Percentiles rank a stretch among this genome's conserved stretches.
These are phyloP conservation scores for Berkeleyomyces rouxiae DNA, from an alignment of 2,329 filamentous ascomycete species.

Conservation along the genomic window DNA sequence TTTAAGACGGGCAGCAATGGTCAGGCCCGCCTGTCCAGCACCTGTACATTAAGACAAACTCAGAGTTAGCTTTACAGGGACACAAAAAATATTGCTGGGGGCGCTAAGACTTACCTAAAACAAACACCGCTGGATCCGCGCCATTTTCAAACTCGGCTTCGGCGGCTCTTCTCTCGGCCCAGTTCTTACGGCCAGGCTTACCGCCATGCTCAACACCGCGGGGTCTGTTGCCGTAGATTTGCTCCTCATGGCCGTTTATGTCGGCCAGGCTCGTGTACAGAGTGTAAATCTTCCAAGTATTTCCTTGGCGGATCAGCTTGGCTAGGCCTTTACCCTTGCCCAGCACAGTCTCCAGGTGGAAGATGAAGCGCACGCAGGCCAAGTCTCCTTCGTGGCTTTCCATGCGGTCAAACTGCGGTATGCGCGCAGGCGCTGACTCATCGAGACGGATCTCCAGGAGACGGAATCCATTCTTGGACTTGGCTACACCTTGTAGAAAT, in stretches of 20 bases:
- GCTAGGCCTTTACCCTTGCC: constrained; percentile 41
- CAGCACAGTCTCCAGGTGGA: constrained; percentile 34
- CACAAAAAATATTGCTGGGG: not conserved
- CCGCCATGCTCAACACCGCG: constrained; percentile 40
- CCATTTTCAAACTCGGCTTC: constrained; percentile 31
- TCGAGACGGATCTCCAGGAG: constrained; percentile 31
- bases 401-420: constrained; percentile 29
- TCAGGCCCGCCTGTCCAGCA: constrained; percentile 44
- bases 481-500: constrained; percentile 22
- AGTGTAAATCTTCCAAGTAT: constrained; percentile 44
- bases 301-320: constrained; percentile 28
- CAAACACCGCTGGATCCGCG: constrained; percentile 38
- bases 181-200: constrained; percentile 38
- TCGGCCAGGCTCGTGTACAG: constrained; percentile 42
- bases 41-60: constrained; percentile 21
- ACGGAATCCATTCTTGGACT: constrained; percentile 23
- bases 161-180: constrained; percentile 35
- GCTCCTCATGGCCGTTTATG: constrained; percentile 38
- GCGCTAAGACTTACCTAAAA: constrained; percentile 33
- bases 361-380: constrained; percentile 38
- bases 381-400: constrained; percentile 29
- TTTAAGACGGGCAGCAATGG: constrained; percentile 40
- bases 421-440: constrained; percentile 23
- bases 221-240: constrained; percentile 28
- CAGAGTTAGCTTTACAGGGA: constrained; percentile 3